Conservation (phyloP, 179 eudicot genomes). For the Patellifolia procumbens region DNA sequence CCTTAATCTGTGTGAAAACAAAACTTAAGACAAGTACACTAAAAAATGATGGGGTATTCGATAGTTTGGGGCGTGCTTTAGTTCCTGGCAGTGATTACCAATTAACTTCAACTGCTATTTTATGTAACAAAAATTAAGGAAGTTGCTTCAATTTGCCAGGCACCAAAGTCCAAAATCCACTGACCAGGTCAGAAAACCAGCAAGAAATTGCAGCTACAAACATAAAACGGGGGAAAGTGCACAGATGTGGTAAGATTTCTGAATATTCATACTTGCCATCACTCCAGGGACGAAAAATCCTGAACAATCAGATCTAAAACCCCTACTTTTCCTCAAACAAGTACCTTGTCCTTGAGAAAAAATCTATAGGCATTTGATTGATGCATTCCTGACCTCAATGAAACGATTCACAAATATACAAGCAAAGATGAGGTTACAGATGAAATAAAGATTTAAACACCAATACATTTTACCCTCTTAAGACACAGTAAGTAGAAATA, state of each 20-base stretch:
- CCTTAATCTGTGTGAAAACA: neutral
- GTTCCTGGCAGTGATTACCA: neutral
- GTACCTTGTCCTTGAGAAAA: neutral
- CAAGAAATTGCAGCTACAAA: neutral
- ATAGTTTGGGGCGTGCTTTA: neutral
- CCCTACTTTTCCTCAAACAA: neutral
- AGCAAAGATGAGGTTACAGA: neutral
- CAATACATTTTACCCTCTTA: neutral
- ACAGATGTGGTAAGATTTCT: neutral
- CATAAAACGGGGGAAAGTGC: neutral
- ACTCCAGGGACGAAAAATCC: neutral
- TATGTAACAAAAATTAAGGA: neutral
- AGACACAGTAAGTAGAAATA: neutral
- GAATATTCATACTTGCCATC: neutral
- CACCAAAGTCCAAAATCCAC: neutral
- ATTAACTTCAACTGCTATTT: neutral
- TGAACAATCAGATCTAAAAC: neutral
- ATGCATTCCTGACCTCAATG: no score
- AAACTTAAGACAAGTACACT: neutral
- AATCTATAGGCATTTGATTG: no score
- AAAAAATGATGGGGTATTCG: neutral
- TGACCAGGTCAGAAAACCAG: neutral
- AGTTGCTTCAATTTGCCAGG: constrained; percentile 2
- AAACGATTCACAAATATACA: neutral
- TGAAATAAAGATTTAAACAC: neutral